Evolutionary conservation across 768 basidiomycete species (phyloP).

Genomic region (Boletus patriciae): DNA sequence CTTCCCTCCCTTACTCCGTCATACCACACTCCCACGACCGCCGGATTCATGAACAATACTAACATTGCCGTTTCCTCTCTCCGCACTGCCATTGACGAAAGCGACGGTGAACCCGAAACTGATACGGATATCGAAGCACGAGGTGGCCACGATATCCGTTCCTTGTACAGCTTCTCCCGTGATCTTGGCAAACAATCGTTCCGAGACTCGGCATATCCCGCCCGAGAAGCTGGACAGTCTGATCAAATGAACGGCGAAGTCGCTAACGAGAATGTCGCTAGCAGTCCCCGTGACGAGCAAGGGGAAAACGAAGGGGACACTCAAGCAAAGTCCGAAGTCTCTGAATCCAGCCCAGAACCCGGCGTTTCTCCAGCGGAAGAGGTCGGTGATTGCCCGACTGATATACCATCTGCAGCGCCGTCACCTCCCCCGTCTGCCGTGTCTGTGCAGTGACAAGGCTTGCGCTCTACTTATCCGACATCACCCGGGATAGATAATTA

Average conservation of each 20-base stretch:
- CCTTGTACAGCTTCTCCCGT: constrained; percentile 36
- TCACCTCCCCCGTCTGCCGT: constrained; percentile 34
- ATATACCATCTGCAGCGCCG: constrained; percentile 29
- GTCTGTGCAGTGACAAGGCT: constrained; percentile 24
- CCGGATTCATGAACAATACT: constrained; percentile 36
- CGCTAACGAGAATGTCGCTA: constrained; percentile 12
- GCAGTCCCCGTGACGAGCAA: constrained; percentile 15
- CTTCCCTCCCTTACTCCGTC: constrained; percentile 29
- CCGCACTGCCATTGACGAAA: constrained; percentile 37
- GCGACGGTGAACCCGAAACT: constrained; percentile 34
- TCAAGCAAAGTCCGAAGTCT: constrained; percentile 18
- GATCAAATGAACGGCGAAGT: constrained; percentile 25
- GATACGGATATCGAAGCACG: constrained; percentile 34
- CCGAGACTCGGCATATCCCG: constrained; percentile 26
- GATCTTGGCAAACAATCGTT: constrained; percentile 29
- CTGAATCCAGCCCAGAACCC: constrained; percentile 18
- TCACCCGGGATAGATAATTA: constrained; percentile 27
- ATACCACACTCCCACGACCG: constrained; percentile 26
- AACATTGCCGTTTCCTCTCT: constrained; percentile 38
- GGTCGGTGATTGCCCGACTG: constrained; percentile 18
- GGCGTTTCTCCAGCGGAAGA: constrained; percentile 24
- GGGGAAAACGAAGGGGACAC: constrained; percentile 1
- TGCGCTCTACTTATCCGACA: constrained; percentile 5
- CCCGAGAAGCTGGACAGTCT: constrained; percentile 20
- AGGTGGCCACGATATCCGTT: constrained; percentile 29